Evolutionary conservation across 169 alveolate genomes (phyloP), one percentile per base, ranked within the genome.

Genomic region (Eimeria necatrix): DNA sequence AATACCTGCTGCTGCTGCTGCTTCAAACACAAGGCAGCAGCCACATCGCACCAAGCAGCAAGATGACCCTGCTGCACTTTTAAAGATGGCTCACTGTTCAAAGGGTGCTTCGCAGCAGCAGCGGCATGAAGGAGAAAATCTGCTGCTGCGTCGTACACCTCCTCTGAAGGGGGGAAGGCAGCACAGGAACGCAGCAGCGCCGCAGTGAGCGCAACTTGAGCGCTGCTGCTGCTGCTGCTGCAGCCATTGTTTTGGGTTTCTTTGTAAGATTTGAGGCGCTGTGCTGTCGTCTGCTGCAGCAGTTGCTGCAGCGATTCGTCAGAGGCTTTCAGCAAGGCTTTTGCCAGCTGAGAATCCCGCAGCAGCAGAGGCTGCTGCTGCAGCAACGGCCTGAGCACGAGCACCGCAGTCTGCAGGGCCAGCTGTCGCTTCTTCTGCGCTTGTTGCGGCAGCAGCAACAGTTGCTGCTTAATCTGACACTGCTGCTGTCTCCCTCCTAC

Each of bases 11-110:
- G 32, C 61, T 49, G 86, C 86, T 76, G 86, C 61, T 14, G 64
- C 64, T 76, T 16, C 86, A 76, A 18, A 59, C 86, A 48, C 64
- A 76, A 76, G 85, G 85, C 85, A 74, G 59, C 85, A 18, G 85
- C 85, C 8, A 74, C 85, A 49, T 32, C 85, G 18, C 85, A 74
- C 85, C 85, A 74, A 8, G 85, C 85, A 9, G 85, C 85, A 41
- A 74, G 85, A 0, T 74, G 85, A 26, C 41, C 56, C 85, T 68
- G 78, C 20, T 74, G 85, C 52, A 26, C 1, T 53, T 32, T 49
- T 60, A 48, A n/a, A 6, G 60, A 7, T 12, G 6, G 41, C 14
- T 41, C 26, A 53, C 85, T 74, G 56, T 60, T 49, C 22, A 14
- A 4, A 4, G 24, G 85, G 60, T 41, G 46, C 22, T 74, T n/a